Percentiles rank a stretch among this genome's conserved stretches.
Conservation (phyloP, 306 rosid genomes). For the Vigna radiata region DNA sequence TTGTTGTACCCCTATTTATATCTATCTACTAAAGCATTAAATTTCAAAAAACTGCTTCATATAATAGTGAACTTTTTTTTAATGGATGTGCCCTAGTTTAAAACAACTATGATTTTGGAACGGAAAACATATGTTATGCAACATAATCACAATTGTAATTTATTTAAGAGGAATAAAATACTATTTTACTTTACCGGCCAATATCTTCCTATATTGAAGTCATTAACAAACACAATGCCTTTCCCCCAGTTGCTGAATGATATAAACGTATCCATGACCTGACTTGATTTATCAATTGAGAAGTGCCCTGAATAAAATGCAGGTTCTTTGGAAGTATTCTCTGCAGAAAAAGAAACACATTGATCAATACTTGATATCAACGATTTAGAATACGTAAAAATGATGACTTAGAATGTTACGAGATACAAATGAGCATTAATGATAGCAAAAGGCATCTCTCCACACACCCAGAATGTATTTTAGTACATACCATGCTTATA, state of each 20-base stretch:
- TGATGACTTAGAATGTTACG: constrained; percentile 19
- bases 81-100: no score
- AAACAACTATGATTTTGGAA: no score
- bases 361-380: constrained; percentile 39
- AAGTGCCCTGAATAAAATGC: constrained; percentile 78
- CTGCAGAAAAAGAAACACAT: constrained; percentile 55
- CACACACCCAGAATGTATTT: not conserved
- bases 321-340: constrained; percentile 64
- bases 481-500: constrained; percentile 57
- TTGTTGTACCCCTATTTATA: no score
- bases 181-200: constrained; percentile 90
- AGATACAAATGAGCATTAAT: constrained; percentile 24
- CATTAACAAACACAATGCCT: constrained; percentile 81
- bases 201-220: constrained; percentile 86
- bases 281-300: constrained; percentile 58
- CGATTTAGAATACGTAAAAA: constrained; percentile 20
- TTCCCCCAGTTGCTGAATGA: constrained; percentile 84
- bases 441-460: constrained; percentile 23
- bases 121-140: not conserved
- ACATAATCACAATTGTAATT: constrained; percentile 27
- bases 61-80: no score
- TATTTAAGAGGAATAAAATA: constrained; percentile 18
- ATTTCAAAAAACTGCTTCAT: no score
- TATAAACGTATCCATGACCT: constrained; percentile 73
- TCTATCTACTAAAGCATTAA: no score